Evolutionary conservation across 2,329 filamentous ascomycete genomes (phyloP), one percentile per base, ranked within the genome.

Genomic region (Thielaviopsis musarum): DNA sequence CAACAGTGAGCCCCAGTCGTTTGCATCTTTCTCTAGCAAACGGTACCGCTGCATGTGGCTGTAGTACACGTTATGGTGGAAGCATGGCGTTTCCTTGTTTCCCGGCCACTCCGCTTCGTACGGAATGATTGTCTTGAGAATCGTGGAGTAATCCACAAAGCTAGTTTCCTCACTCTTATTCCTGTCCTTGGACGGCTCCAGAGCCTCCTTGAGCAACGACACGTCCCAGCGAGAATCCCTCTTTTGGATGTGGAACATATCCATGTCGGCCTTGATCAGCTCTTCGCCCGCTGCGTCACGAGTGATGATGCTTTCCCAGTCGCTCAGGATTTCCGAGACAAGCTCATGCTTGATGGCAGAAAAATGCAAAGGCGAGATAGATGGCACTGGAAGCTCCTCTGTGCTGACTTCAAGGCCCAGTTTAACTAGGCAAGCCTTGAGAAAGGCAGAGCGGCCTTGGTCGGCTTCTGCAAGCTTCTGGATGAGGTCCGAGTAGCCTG

Each of bases 41-140:
- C 86, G 82, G 67, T 90, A 94, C 26, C 80, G 73, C 24, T 74
- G 72, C 10, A 97, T 75, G 62, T 85, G 85, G 4, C 80, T 75
- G 69, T 85, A 97, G 70, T 84, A 97, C 1, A 83, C 75, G 60
- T 84, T 74, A 67, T 96, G 90, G 66, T 94, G 87, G 72, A 97
- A 97, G 65, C 84, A 84, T 0, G 91, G 90, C 0, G 90, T 95
- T 57, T 85, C 77, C 66, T 87, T 86, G 3, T 77, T 75, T 5
- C 81, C 76, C 0, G 91, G 91, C 63, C 84, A 80, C 1, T 72
- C 72, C 3, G 77, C 74, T 48, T 88, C 82, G 65, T 96, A 88
- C 0, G 86, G 74, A 5, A 91, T 74, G 22, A 98, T 77, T 17
- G 75, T 79, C 70, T 95, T 95, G 55, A 83, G 72, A 28, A 91